A percentile compares a stretch with the other conserved stretches of the same genome.
Evolutionary conservation across 768 basidiomycete species (phyloP).

Genomic region (Trametes punicea): DNA sequence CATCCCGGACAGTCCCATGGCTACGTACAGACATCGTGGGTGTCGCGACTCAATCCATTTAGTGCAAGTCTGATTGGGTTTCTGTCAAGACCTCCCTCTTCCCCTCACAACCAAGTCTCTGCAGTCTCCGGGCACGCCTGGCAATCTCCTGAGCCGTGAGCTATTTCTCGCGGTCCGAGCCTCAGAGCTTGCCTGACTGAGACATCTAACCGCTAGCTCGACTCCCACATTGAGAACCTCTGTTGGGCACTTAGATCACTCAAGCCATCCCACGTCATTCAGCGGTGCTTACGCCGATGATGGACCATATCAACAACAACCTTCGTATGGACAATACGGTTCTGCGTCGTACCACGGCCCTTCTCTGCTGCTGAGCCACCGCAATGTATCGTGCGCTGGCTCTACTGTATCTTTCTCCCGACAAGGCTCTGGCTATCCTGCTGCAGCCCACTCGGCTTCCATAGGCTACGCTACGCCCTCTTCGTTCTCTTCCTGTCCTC

Average conservation of each 20-base stretch:
- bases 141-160: neutral
- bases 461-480: neutral
- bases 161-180: neutral
- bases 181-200: neutral
- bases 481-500: neutral
- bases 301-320: neutral
- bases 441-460: neutral
- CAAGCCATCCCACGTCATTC: conserved; percentile 2
- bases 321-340: neutral
- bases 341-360: neutral
- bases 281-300: neutral
- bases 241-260: neutral
- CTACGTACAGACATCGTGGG: neutral
- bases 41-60: neutral
- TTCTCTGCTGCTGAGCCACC: neutral
- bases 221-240: neutral
- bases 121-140: neutral
- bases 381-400: neutral
- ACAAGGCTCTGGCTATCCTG: neutral
- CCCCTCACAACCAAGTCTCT: neutral
- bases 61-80: neutral
- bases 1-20: neutral
- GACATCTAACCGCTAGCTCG: conserved; percentile 6
- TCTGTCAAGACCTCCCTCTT: neutral
- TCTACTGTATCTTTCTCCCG: neutral